These are phyloP conservation scores for Penicillium atrosanguineum DNA, from an alignment of 495 filamentous ascomycete genomes.

Conservation along the genomic window DNA sequence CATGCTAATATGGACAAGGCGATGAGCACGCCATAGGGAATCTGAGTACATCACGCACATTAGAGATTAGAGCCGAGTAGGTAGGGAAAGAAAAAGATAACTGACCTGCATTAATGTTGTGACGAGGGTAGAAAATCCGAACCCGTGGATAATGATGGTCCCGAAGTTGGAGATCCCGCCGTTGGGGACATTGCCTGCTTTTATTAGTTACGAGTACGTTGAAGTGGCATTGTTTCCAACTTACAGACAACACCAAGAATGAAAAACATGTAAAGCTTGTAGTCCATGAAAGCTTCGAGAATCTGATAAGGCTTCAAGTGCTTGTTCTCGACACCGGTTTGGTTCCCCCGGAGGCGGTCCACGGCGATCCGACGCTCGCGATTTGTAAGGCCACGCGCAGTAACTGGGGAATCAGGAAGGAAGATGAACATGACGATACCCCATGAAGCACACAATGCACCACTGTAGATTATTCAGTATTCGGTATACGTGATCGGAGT, in stretches of 20 bases:
- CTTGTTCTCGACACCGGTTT: constrained; percentile 66
- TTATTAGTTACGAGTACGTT: background rate
- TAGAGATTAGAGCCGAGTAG: constrained; percentile 8
- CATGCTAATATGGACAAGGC: constrained; percentile 55
- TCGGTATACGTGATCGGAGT: rapidly evolving
- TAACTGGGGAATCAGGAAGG: constrained; percentile 63
- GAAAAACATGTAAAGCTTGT: constrained; percentile 63
- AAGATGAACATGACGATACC: constrained; percentile 57
- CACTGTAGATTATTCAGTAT: constrained; percentile 32
- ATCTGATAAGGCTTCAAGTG: constrained; percentile 59
- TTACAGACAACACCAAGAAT: constrained; percentile 49
- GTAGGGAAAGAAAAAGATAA: background rate
- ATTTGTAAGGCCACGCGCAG: constrained; percentile 55
- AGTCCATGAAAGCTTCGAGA: constrained; percentile 54
- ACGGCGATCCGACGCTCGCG: constrained; percentile 58
- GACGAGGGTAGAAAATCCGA: constrained; percentile 55
- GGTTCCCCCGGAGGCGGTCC: constrained; percentile 57
- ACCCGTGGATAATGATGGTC: constrained; percentile 60
- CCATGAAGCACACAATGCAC: constrained; percentile 54
- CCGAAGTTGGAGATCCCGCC: constrained; percentile 59
- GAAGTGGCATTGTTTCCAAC: background rate
- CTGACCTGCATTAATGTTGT: constrained; percentile 47
- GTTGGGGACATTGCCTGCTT: constrained; percentile 42
- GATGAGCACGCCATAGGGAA: constrained; percentile 59
- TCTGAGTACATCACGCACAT: constrained; percentile 27